These are phyloP conservation scores for Musa schizocarpa DNA, from an alignment of 176 grass and related monocot species.

Conservation along the genomic window DNA sequence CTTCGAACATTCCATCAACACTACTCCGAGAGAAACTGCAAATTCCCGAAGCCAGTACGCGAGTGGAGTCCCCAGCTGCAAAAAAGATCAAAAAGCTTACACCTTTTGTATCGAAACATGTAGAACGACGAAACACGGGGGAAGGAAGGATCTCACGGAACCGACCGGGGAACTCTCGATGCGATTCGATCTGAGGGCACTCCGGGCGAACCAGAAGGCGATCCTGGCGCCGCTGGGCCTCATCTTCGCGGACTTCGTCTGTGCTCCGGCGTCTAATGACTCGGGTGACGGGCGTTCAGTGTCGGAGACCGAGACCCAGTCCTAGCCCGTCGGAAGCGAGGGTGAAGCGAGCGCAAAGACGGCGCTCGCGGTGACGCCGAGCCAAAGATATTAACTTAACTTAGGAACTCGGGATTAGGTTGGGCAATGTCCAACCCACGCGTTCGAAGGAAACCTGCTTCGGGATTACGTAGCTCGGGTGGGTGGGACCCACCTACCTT, in stretches of 20 bases:
- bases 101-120: neutral
- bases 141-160: conserved; percentile 7
- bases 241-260: conserved; percentile 17
- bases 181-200: conserved; percentile 15
- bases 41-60: conserved; percentile 26
- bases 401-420: too few species aligned
- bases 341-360: too few species aligned
- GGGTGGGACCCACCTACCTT: too few species aligned
- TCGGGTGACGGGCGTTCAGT: too few species aligned
- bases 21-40: conserved; percentile 26
- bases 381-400: too few species aligned
- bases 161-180: conserved; percentile 6
- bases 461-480: too few species aligned
- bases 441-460: too few species aligned
- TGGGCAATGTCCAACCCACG: too few species aligned
- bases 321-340: too few species aligned
- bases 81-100: neutral
- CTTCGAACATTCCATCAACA: conserved; percentile 10
- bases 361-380: too few species aligned
- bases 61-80: conserved; percentile 1
- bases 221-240: conserved; percentile 17
- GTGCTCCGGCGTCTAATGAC: neutral
- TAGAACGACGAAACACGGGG: neutral
- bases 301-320: too few species aligned
- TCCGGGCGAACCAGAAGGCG: conserved; percentile 18